Base-by-base conservation (phyloP, 345 rosid species). In the Pugionium dolabratum region DNA sequence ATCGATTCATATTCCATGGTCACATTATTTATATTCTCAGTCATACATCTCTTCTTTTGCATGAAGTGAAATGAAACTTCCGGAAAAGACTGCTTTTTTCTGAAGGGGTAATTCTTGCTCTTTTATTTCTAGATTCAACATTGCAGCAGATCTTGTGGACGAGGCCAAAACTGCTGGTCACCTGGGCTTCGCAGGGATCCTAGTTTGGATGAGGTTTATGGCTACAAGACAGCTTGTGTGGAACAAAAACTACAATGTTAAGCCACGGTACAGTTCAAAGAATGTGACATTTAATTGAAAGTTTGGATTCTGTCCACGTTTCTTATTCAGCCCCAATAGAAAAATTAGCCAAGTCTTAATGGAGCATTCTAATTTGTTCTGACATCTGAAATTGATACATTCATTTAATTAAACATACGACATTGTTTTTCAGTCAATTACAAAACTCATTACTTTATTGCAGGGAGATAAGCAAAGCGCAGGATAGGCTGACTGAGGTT, bases 131-230 rank as follows among this genome's bases (percentile, higher is more conserved):
- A 94, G 99, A 75, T 94, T 94, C 81, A 94, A 94, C 67, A 94
- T 94, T 64, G 99, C 95, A 5, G 85, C 96, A 59, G 97, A 94
- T 79, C 82, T 94, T 73, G 76, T 87, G 52, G 82, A 85, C 54
- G 80, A 88, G 79, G 93, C 96, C 63, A 84, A 81, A 82, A 54
- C 76, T 79, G 82, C 86, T 53, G 97, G 96, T 37, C 84, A 83
- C 54, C 70, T 84, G 75, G 97, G 96, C 59, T 69, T 94, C 43
- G 91, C 95, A 6, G 99, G 89, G 68, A 83, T 94, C 67, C 86
- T 94, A 74, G 99, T 88, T 47, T 94, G 99, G 99, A 86, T 90
- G 96, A 86, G 99, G 82, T 94, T 90, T 80, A 94, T 94, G 99
- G 97, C 99, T 53, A 87, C 91, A 40, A 85, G 99, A 73, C 99